These are phyloP conservation scores for Raffaelea ambrosiae DNA, from an alignment of 2,329 filamentous ascomycete species.

Conservation along the genomic window DNA sequence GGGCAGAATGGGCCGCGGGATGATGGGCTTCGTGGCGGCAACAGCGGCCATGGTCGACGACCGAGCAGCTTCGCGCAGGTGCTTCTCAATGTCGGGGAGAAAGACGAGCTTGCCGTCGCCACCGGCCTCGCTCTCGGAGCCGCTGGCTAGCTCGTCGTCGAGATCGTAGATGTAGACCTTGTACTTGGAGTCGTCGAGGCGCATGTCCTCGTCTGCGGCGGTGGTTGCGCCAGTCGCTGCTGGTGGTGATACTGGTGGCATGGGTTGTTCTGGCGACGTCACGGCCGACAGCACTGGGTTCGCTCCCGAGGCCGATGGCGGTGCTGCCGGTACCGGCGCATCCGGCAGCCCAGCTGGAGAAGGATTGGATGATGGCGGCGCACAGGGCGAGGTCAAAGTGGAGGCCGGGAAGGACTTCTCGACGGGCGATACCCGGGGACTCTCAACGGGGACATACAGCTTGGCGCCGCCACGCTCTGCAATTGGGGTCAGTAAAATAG, in stretches of 20 bases:
- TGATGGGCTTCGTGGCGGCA: background rate
- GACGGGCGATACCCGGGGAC: constrained; percentile 17
- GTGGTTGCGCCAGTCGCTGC: no score
- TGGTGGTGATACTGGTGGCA: background rate
- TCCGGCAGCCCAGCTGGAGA: background rate
- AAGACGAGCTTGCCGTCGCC: constrained; percentile 59
- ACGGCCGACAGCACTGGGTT: constrained; percentile 9
- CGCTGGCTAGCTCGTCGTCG: constrained; percentile 70
- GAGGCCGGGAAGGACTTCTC: background rate
- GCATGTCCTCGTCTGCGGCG: constrained; percentile 56
- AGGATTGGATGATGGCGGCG: background rate
- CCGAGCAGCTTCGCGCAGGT: constrained; percentile 44
- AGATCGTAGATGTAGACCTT: constrained; percentile 88
- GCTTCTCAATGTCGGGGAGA: constrained; percentile 77
- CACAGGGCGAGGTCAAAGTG: background rate
- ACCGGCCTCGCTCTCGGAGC: constrained; percentile 29
- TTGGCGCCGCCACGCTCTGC: constrained; percentile 54
- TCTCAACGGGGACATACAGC: constrained; percentile 58
- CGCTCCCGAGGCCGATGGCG: no score
- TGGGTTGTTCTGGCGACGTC: constrained; percentile 8
- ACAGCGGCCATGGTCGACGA: constrained; percentile 31
- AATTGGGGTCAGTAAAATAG: constrained; percentile 3
- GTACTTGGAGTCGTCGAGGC: constrained; percentile 77
- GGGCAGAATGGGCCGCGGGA: constrained; percentile 45
- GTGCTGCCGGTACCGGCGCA: background rate